Percentiles rank a stretch among this genome's conserved stretches.
phyloP scores from a whole-genome alignment of 129 eudicot species.

The Silybum marianum region DNA sequence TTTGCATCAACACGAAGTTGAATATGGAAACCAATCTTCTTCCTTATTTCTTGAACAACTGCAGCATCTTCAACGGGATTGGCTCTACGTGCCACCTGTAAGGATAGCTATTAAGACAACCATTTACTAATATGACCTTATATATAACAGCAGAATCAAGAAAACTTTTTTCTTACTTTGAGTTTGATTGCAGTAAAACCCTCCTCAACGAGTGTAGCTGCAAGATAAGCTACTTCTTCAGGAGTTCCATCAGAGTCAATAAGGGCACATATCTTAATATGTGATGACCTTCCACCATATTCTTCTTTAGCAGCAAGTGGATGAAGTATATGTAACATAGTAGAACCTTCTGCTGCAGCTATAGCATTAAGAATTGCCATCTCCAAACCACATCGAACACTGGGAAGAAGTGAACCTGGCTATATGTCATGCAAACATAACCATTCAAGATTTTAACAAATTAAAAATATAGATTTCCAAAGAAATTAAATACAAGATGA shows the following conservation, averaged over 20 bases:
- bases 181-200: conserved; percentile 85
- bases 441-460: conserved; percentile 5
- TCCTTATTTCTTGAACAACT: conserved; percentile 77
- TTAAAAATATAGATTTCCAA: background rate
- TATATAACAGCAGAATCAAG: conserved; percentile 1
- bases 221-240: conserved; percentile 68
- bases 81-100: conserved; percentile 79
- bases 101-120: conserved; percentile 10
- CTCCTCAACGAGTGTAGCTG: conserved; percentile 64
- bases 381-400: conserved; percentile 96
- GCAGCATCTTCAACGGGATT: conserved; percentile 79
- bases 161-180: conserved; percentile 51
- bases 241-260: conserved; percentile 80
- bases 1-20: conserved; percentile 94
- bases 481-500: background rate
- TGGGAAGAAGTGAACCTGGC: conserved; percentile 83
- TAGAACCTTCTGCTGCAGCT: conserved; percentile 63
- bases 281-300: conserved; percentile 30
- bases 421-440: conserved; percentile 34
- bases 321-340: conserved; percentile 56
- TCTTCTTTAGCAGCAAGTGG: conserved; percentile 39
- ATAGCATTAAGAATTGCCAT: conserved; percentile 84
- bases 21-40: conserved; percentile 59
- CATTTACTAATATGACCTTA: conserved; percentile 6
- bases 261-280: conserved; percentile 79